Conservation (phyloP, 768 basidiomycete species). For the Xerocomellus chrysenteron region DNA sequence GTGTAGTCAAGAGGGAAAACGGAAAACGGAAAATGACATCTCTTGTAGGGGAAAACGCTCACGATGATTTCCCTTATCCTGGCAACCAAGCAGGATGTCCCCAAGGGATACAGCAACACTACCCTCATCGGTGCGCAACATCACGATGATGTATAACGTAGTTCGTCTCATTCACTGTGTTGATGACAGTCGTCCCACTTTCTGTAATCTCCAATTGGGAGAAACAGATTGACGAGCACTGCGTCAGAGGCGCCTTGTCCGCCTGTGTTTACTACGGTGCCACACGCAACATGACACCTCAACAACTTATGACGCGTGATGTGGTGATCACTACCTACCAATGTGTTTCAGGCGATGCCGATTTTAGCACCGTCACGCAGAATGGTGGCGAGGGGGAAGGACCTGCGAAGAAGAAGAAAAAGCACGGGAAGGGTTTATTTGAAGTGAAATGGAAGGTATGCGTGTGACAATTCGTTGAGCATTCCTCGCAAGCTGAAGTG, state of each 20-base stretch:
- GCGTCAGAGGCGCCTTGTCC: slow-evolving; percentile 49
- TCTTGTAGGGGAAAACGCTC: slow-evolving; percentile 80
- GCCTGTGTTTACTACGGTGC: slow-evolving; percentile 71
- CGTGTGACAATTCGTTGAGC: neutral
- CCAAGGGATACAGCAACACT: slow-evolving; percentile 54
- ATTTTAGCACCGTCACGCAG: slow-evolving; percentile 15
- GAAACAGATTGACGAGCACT: slow-evolving; percentile 78
- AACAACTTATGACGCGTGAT: slow-evolving; percentile 66
- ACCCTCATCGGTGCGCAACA: slow-evolving; percentile 72
- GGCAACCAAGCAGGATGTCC: slow-evolving; percentile 67
- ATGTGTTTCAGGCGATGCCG: slow-evolving; percentile 58
- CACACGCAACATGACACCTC: slow-evolving; percentile 55
- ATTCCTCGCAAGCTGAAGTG: neutral
- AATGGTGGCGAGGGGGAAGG: slow-evolving; percentile 19
- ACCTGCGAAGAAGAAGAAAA: slow-evolving; percentile 56
- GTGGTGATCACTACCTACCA: slow-evolving; percentile 86
- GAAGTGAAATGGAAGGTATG: slow-evolving; percentile 78
- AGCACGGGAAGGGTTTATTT: slow-evolving; percentile 57
- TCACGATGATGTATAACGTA: neutral
- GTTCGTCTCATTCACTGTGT: slow-evolving; percentile 2
- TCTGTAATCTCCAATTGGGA: slow-evolving; percentile 89
- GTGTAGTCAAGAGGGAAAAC: neutral
- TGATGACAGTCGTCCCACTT: slow-evolving; percentile 65
- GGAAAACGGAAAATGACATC: slow-evolving; percentile 1
- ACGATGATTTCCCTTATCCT: slow-evolving; percentile 83